Percentiles rank a stretch among this genome's conserved stretches.
phyloP scores from a whole-genome alignment of 2,329 filamentous ascomycete species.

The Cercospora sojina region DNA sequence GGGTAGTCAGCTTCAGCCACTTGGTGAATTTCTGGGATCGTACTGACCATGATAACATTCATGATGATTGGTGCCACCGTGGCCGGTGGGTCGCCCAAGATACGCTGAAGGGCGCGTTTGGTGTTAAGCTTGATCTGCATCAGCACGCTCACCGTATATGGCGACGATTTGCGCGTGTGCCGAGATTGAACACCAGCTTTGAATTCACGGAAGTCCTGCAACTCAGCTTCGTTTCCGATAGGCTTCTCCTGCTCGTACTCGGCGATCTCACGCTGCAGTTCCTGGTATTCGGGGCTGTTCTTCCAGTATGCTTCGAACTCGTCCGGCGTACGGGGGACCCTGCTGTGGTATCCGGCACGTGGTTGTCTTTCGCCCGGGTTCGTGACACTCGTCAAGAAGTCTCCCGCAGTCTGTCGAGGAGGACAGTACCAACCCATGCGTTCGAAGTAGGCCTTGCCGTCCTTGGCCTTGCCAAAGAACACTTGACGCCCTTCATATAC shows the following conservation, averaged over 20 bases:
- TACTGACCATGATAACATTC: slow-evolving; percentile 62
- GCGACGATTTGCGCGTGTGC: slow-evolving; percentile 62
- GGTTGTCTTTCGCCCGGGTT: slow-evolving; percentile 60
- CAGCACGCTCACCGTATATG: slow-evolving; percentile 73
- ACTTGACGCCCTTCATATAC: slow-evolving; percentile 77
- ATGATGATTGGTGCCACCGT: slow-evolving; percentile 60
- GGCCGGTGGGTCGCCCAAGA: slow-evolving; percentile 1
- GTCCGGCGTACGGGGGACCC: slow-evolving; percentile 65
- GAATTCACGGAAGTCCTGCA: slow-evolving; percentile 45
- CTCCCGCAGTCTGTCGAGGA: slow-evolving; percentile 64
- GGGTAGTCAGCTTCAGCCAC: slow-evolving; percentile 17
- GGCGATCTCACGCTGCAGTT: slow-evolving; percentile 52
- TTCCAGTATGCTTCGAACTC: slow-evolving; percentile 61
- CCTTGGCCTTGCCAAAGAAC: slow-evolving; percentile 64
- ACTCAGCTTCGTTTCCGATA: slow-evolving; percentile 43
- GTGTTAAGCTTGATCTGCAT: slow-evolving; percentile 76
- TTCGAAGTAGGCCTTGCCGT: slow-evolving; percentile 66
- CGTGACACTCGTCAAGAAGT: slow-evolving; percentile 69
- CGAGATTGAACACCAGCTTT: slow-evolving; percentile 48
- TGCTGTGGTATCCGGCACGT: slow-evolving; percentile 58
- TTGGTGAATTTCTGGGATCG: slow-evolving; percentile 52
- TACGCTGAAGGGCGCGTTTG: slow-evolving; percentile 46
- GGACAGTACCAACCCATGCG: slow-evolving; percentile 68
- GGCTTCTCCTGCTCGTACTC: slow-evolving; percentile 50
- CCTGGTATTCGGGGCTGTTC: slow-evolving; percentile 47